A percentile compares a stretch with the other conserved stretches of the same genome.
Conservation (phyloP, 345 rosid species). For the Gossypium ekmanianum region DNA sequence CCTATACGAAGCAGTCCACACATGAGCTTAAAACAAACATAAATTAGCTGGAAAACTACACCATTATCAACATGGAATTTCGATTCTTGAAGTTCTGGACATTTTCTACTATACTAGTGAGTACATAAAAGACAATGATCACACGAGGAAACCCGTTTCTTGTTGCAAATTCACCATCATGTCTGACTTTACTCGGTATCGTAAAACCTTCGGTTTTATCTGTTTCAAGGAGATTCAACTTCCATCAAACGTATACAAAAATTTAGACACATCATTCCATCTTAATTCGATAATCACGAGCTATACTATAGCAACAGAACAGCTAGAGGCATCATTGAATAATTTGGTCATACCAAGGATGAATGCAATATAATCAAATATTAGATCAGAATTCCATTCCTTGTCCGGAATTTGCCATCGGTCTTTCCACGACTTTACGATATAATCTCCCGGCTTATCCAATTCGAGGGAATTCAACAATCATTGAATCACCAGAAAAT, state of each 20-base stretch:
- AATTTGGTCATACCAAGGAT: not conserved
- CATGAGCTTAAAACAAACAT: slow-evolving; percentile 14
- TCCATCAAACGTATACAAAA: not conserved
- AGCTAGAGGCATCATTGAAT: not conserved
- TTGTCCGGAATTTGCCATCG: no score
- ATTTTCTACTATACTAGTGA: not conserved
- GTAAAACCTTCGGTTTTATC: not conserved
- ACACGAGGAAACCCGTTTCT: not conserved
- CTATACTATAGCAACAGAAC: not conserved
- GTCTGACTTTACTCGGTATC: not conserved
- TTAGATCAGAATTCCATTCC: not conserved
- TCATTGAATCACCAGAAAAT: not conserved
- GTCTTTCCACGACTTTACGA: not conserved
- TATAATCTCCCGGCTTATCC: not conserved
- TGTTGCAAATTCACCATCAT: not conserved
- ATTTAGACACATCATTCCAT: not conserved
- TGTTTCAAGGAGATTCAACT: not conserved
- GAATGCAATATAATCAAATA: not conserved
- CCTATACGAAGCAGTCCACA: slow-evolving; percentile 34
- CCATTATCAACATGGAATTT: not conserved
- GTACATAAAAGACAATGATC: not conserved
- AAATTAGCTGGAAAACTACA: not conserved
- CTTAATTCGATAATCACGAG: not conserved
- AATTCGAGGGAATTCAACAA: not conserved
- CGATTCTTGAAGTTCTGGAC: no score